Conservation (phyloP, 2,329 filamentous ascomycete genomes). For the Graphilbum fragrans region DNA sequence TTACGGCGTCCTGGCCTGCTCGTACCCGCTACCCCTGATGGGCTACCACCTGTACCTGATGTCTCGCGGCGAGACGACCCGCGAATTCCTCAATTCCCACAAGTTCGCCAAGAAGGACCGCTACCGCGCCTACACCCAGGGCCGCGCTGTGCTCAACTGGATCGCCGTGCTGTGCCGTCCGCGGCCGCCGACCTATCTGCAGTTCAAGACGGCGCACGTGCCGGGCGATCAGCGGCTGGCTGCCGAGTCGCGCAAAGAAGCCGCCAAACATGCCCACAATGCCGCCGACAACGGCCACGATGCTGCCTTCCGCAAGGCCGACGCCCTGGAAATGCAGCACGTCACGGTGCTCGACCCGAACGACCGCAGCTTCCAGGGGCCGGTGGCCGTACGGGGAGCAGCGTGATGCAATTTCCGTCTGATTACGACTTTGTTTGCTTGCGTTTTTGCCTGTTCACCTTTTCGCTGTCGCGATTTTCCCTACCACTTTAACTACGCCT, state of each 20-base stretch:
- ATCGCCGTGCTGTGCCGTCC: conserved; percentile 70
- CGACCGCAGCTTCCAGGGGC: conserved; percentile 39
- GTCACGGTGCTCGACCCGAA: conserved; percentile 28
- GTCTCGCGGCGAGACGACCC: conserved; percentile 82
- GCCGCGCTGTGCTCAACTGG: conserved; percentile 65
- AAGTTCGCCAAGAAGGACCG: conserved; percentile 90
- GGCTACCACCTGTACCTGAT: conserved; percentile 88
- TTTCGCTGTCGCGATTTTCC: not conserved
- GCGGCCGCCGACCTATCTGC: conserved; percentile 75
- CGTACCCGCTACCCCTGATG: conserved; percentile 75
- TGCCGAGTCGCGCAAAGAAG: conserved; percentile 23
- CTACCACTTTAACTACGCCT: not conserved
- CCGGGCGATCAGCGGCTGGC: conserved; percentile 80
- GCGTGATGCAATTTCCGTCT: not conserved
- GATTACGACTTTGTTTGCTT: not conserved
- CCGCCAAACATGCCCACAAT: conserved; percentile 21
- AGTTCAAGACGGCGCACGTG: conserved; percentile 66
- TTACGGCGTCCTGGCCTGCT: conserved; percentile 60
- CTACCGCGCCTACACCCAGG: conserved; percentile 81
- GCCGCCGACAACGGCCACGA: conserved; percentile 31
- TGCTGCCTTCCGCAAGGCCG: conserved; percentile 9
- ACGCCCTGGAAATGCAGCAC: conserved; percentile 62
- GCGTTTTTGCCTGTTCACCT: not conserved
- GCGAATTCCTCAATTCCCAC: conserved; percentile 91
- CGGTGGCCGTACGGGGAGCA: conserved; percentile 27